phyloP scores from a whole-genome alignment of 75 land plant genomes.

The Cryptomeria japonica region DNA sequence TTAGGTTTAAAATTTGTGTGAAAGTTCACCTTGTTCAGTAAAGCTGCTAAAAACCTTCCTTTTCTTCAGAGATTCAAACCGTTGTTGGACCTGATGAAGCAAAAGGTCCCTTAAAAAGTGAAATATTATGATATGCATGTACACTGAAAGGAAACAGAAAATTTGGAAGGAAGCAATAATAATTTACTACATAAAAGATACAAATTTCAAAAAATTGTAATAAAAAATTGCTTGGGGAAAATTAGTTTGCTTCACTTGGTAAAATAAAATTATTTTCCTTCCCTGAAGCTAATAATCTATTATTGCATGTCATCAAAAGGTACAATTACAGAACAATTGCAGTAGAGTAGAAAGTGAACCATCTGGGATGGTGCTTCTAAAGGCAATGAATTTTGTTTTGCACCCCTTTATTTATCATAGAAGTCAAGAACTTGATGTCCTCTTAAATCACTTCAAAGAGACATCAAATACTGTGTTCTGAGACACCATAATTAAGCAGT shows the following conservation, averaged over 20 bases:
- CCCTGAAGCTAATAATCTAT: neutral
- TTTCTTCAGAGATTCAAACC: conserved; percentile 87
- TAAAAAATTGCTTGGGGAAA: neutral
- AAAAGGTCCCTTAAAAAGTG: neutral
- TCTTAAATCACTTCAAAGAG: neutral
- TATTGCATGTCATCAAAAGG: neutral
- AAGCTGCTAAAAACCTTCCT: conserved; percentile 66
- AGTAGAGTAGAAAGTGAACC: neutral
- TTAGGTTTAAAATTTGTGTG: neutral
- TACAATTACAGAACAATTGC: neutral
- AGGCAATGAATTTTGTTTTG: neutral
- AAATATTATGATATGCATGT: neutral
- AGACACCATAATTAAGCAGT: neutral
- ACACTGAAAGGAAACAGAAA: neutral
- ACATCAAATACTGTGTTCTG: neutral
- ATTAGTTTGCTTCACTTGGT: neutral
- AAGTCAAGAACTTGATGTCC: neutral
- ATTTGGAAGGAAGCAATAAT: neutral
- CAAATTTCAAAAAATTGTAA: neutral
- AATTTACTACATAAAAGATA: neutral
- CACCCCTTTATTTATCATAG: neutral
- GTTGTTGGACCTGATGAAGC: conserved; percentile 62
- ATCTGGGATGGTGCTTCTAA: neutral
- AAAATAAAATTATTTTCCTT: neutral
- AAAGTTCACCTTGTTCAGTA: conserved; percentile 76